Base-by-base conservation (phyloP, 192 early-diverging fungal genomes). In the Dissophora globulifera region DNA sequence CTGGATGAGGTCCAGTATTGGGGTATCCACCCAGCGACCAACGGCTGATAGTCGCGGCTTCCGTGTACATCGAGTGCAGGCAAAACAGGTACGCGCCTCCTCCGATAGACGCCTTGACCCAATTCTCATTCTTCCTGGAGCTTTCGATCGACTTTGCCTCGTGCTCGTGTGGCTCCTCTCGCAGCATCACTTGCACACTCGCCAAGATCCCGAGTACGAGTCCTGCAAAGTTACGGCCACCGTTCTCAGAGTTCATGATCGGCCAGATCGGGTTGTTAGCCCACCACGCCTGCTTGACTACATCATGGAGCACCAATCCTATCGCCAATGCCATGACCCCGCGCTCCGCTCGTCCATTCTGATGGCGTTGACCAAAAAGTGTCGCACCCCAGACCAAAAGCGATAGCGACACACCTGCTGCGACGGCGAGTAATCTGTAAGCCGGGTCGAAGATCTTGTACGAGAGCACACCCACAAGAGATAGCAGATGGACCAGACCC, bases 261-360 rank as follows among this genome's bases (percentile, higher is more conserved):
- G 91, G 85, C 92, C 92, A 94, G 43, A 88, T 88, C 1, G 91
- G 91, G 78, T 94, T 94, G 79, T 91, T 89, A 12, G 91, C 88
- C 62, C 84, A 89, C 87, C 91, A 92, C 15, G 87, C 81, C 80
- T 90, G 85, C 67, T 91, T 92, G 67, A 92, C 82, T 0, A 88
- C 84, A 32, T 90, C 82, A 71, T 87, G 87, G 13, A 87, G 59
- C 15, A 94, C 52, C 46, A 94, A 81, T 27, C 92, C 92, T 0
- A 90, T 67, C 56, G 85, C 69, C 88, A 90, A 89, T 23, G 88
- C 82, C 60, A 87, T 69, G 19, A 87, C 83, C 19, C 86, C 81
- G 53, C 85, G 84, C 56, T 90, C 92, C 43, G 91, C 79, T 15
- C 85, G 67, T 16, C 84, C 87, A 1, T 82, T 80, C 15, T 83